Evolutionary conservation across 768 basidiomycete genomes (phyloP).

Genomic region (Cytidiella melzeri): DNA sequence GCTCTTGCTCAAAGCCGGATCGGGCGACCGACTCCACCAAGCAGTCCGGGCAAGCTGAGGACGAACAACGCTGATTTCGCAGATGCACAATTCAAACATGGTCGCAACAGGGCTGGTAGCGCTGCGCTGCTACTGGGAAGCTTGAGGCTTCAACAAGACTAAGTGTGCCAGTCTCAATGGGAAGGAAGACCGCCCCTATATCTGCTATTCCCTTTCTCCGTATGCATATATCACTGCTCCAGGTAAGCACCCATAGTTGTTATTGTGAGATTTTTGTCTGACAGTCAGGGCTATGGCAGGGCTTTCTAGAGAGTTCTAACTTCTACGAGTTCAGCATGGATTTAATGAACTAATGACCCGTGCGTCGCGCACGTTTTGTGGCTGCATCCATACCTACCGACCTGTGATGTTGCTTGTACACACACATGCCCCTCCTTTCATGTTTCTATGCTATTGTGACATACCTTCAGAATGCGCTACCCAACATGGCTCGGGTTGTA

Average conservation of each 20-base stretch:
- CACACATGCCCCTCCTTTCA: conserved; percentile 17
- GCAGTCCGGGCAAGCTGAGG: conserved; percentile 18
- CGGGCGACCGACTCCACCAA: conserved; percentile 18
- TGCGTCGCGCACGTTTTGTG: not conserved
- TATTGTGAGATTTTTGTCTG: conserved; percentile 1
- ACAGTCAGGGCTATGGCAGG: not conserved
- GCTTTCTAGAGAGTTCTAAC: conserved; percentile 1
- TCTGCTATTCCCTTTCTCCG: not conserved
- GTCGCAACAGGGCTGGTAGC: conserved; percentile 15
- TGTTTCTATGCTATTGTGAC: conserved; percentile 2
- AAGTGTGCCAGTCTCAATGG: not conserved
- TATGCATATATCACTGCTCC: not conserved
- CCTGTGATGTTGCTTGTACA: conserved; percentile 8
- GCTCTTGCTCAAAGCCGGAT: conserved; percentile 27
- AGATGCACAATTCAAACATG: conserved; percentile 21
- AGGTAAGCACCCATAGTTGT: not conserved
- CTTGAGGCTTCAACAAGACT: not conserved
- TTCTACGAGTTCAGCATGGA: conserved; percentile 7
- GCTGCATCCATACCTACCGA: not conserved
- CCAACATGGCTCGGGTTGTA: not conserved
- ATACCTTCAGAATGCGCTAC: not conserved
- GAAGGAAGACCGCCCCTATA: not conserved
- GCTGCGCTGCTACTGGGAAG: conserved; percentile 9
- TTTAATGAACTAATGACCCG: conserved; percentile 22
- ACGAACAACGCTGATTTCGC: conserved; percentile 7